These are phyloP conservation scores for Xylaria sp. DNA, from an alignment of 2,329 filamentous ascomycete species.

Conservation along the genomic window DNA sequence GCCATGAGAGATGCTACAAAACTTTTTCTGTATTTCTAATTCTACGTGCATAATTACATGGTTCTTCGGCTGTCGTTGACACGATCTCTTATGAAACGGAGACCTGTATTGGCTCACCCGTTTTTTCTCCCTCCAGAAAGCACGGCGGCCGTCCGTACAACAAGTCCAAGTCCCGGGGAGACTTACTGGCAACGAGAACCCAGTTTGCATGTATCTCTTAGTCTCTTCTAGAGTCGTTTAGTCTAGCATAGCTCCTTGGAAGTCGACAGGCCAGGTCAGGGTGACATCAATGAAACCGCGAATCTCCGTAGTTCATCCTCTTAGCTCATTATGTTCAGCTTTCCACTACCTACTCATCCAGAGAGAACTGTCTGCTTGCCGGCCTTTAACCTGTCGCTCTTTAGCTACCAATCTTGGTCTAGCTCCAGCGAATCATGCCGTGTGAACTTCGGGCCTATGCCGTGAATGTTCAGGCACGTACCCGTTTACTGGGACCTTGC, in stretches of 20 bases:
- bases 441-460: constrained; percentile 6
- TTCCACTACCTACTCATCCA: not conserved
- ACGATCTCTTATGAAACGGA: too few species aligned
- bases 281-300: constrained; percentile 5
- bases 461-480: constrained; percentile 10
- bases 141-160: too few species aligned
- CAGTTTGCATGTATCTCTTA: constrained; percentile 1
- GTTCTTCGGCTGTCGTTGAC: too few species aligned
- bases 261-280: constrained; percentile 4
- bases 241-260: not conserved
- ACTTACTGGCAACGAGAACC: constrained; percentile 2
- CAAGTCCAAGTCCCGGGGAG: constrained; percentile 6
- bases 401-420: constrained; percentile 34
- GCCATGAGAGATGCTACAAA: too few species aligned
- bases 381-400: constrained; percentile 13
- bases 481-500: constrained; percentile 12
- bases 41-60: too few species aligned
- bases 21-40: too few species aligned
- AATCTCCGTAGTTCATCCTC: constrained; percentile 2
- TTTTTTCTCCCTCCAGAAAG: too few species aligned
- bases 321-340: not conserved
- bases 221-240: not conserved
- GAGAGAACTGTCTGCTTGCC: constrained; percentile 5
- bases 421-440: constrained; percentile 15
- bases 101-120: too few species aligned